Base-by-base conservation (phyloP, 441 rosid genomes). In the Populus hybrid region DNA sequence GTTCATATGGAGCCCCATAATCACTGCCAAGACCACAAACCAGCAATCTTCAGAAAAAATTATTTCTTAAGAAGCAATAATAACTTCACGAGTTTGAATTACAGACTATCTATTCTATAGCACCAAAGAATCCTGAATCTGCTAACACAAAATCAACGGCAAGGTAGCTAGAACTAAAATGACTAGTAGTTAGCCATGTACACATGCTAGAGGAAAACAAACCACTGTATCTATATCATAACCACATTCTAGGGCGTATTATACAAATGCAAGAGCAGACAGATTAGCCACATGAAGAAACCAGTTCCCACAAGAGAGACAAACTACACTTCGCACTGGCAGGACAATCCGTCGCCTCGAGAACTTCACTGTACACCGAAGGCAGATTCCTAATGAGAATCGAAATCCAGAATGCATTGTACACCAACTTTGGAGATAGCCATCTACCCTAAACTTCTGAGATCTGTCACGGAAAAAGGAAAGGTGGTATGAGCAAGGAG, bases 41-140 rank as follows among this genome's bases (percentile, higher is more conserved):
- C 2, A 24, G 21, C 11, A 46, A 9, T 38, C 34, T 9, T 21
- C 12, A n/a, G 73, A 36, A 18, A 74, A 69, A 63, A 30, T 0
- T 67, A 72, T 71, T 65, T 30, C 32, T 30, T 30, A 30, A 30
- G 32, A 30, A 78, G 81, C 75, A 77, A 83, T 80, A 63, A 64
- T 74, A 79, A 77, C 77, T 83, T 79, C 75, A 81, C 67, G 20
- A 77, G 73, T 78, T 70, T 74, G 84, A 80, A 83, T 84, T 83
- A 85, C 88, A 87, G 79, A 78, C 66, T 69, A 67, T 72, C 61
- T 28, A 75, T 79, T 79, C 35, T 69, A 81, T 76, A 78, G 80
- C 81, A 72, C 73, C 81, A 81, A 87, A 82, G 86, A 87, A 85
- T 85, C 82, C 88, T 82, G 74, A 75, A 87, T 80, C 83, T 73